Evolutionary conservation across 2,329 filamentous ascomycete species (phyloP).

Genomic region (Lasiodiplodia gonubiensis): DNA sequence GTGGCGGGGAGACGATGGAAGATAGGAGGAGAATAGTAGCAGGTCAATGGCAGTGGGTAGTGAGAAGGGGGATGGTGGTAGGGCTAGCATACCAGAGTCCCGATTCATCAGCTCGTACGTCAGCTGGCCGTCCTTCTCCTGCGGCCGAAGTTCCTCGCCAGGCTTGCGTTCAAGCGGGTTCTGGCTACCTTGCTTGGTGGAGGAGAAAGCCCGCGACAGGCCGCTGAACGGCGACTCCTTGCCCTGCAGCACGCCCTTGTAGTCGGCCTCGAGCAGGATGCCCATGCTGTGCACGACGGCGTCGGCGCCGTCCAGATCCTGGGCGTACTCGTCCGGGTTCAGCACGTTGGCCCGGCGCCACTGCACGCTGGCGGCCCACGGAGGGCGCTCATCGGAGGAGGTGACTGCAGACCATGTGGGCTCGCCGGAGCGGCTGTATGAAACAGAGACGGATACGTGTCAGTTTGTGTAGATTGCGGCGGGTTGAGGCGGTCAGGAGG

Average conservation of each 20-base stretch:
- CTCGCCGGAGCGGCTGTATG: slow-evolving; percentile 79
- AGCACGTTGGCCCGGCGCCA: slow-evolving; percentile 93
- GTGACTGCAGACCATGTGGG: slow-evolving; percentile 83
- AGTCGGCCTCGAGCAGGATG: slow-evolving; percentile 94
- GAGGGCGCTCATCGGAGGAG: slow-evolving; percentile 70
- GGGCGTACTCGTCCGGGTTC: slow-evolving; percentile 76
- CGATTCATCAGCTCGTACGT: slow-evolving; percentile 99
- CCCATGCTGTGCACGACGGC: slow-evolving; percentile 95
- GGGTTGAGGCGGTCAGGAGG: slow-evolving; percentile 24
- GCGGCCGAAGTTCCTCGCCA: slow-evolving; percentile 65
- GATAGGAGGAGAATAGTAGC: neutral
- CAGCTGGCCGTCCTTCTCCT: slow-evolving; percentile 74
- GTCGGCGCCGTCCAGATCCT: slow-evolving; percentile 76
- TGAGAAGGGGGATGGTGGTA: neutral
- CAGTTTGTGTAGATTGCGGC: slow-evolving; percentile 11
- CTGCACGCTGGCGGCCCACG: slow-evolving; percentile 81
- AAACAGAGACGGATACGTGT: neutral
- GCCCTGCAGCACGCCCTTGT: slow-evolving; percentile 89
- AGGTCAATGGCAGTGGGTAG: neutral
- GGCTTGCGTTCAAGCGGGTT: slow-evolving; percentile 71
- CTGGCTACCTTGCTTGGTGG: slow-evolving; percentile 64
- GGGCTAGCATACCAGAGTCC: slow-evolving; percentile 62
- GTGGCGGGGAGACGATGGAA: too few relatives aligned
- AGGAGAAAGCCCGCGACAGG: slow-evolving; percentile 77
- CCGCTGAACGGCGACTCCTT: slow-evolving; percentile 81